Conservation (phyloP, 352 stramenopile genomes). For the Thalassiosira hispida region DNA sequence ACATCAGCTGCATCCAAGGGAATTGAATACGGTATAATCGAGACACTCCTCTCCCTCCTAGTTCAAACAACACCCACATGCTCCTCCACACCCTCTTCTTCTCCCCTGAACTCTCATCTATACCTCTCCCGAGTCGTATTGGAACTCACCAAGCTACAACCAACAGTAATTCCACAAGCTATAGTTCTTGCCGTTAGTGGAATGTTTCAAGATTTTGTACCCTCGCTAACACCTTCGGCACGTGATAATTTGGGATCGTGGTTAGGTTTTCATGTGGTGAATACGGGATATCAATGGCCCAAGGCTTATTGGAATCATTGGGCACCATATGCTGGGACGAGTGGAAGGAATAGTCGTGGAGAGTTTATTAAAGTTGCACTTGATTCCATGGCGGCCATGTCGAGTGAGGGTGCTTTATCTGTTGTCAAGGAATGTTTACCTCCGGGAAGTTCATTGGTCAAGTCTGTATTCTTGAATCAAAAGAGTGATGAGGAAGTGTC, state of each 20-base stretch:
- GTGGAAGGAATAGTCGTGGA: conserved; percentile 55
- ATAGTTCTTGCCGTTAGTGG: conserved; percentile 68
- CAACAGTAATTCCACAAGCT: conserved; percentile 62
- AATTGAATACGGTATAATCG: conserved; percentile 76
- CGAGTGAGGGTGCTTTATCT: conserved; percentile 36
- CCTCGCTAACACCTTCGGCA: conserved; percentile 61
- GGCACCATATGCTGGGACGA: conserved; percentile 57
- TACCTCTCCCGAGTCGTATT: conserved; percentile 76
- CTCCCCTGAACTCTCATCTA: conserved; percentile 53
- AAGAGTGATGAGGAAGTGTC: conserved; percentile 14
- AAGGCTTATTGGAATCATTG: conserved; percentile 77
- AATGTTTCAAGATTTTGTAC: conserved; percentile 78
- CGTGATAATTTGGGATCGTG: conserved; percentile 73
- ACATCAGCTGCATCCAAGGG: conserved; percentile 36
- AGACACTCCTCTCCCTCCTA: conserved; percentile 71
- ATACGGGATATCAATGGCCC: conserved; percentile 83
- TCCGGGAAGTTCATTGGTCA: conserved; percentile 36
- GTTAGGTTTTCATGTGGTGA: conserved; percentile 81
- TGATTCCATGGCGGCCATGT: conserved; percentile 39
- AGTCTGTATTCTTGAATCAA: conserved; percentile 30
- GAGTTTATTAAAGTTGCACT: conserved; percentile 46
- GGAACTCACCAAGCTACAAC: conserved; percentile 75
- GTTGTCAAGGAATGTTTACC: conserved; percentile 66
- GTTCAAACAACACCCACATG: conserved; percentile 41
- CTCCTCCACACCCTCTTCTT: conserved; percentile 37